Evolutionary conservation across 2,329 filamentous ascomycete species (phyloP), one percentile per base, ranked within the genome.

Genomic region (Nannizzia gypsea): DNA sequence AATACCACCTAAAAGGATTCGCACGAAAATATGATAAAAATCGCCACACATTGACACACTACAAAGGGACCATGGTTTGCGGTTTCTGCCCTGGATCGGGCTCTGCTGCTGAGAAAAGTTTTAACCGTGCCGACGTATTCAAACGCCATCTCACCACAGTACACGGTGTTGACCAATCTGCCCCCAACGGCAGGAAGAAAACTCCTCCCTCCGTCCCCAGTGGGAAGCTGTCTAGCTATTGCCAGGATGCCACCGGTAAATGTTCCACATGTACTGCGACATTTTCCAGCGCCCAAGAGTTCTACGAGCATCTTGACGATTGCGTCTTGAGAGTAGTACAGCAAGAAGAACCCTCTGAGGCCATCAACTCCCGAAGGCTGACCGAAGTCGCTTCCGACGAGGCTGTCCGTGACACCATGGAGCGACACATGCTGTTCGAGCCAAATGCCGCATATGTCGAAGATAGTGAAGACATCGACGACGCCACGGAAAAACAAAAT

Each of bases 1-100:
- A 95, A 69, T 96, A 96, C 74, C 87, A 95, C 77, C 78, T 82
- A 69, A 96, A 96, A 75, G 91, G 91, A 3, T 96, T 96, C 70
- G 90, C 91, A 9, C 82, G 91, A 67, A 96, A 96, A 75, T 96
- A 96, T 71, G 91, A 96, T 78, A 95, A 95, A 81, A 96, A 96
- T 76, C 80, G 91, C 50, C 91, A 96, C 73, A 95, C 90, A 3
- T 75, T 96, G 63, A 96, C 91, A 3, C 91, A 96, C 73, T 96
- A 96, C 81, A 96, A 96, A 76, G 91, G 91, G 44, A 96, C 89
- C 56, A 96, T 96, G 91, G 89, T 96, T 24, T 96, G 91, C 70
- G 90, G 90, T 31, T 96, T 96, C 77, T 96, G 91, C 68, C 89
- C 90, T 1, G 89, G 90, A 36, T 90, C 89, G 28, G 91, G 91